Conservation (phyloP, 2,329 filamentous ascomycete species). For the Apiospora saccharicola region DNA sequence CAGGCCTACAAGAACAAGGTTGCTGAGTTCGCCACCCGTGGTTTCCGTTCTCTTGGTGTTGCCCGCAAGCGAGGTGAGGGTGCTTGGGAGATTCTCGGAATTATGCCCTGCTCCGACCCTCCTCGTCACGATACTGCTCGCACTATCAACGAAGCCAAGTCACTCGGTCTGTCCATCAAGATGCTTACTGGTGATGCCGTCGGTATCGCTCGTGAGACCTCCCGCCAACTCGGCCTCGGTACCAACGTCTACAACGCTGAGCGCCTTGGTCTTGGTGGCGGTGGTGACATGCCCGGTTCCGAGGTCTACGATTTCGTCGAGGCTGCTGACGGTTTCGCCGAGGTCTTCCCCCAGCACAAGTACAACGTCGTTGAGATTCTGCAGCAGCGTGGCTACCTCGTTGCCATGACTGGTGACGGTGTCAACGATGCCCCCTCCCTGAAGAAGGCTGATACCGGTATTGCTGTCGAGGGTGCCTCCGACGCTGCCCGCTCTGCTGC, state of each 20-base stretch:
- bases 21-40: slow-evolving; percentile 88
- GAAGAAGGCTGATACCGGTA: slow-evolving; percentile 96
- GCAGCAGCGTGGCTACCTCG: slow-evolving; percentile 90
- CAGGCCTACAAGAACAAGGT: slow-evolving; percentile 92
- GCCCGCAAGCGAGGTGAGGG: slow-evolving; percentile 85
- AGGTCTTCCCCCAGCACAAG: slow-evolving; percentile 95
- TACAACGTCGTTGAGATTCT: slow-evolving; percentile 94
- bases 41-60: slow-evolving; percentile 93
- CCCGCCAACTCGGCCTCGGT: slow-evolving; percentile 87
- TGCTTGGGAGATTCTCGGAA: slow-evolving; percentile 90
- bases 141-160: slow-evolving; percentile 90
- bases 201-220: slow-evolving; percentile 91
- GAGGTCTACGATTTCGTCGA: slow-evolving; percentile 96
- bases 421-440: slow-evolving; percentile 93
- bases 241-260: slow-evolving; percentile 96
- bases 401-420: slow-evolving; percentile 96
- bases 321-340: slow-evolving; percentile 92
- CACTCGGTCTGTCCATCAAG: slow-evolving; percentile 88
- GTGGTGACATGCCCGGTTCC: slow-evolving; percentile 91
- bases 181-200: slow-evolving; percentile 96
- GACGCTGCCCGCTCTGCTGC: slow-evolving; percentile 90
- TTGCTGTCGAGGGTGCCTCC: slow-evolving; percentile 90
- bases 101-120: slow-evolving; percentile 93
- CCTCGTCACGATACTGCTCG: slow-evolving; percentile 90
- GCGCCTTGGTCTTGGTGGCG: slow-evolving; percentile 87